Percentiles rank a stretch among this genome's conserved stretches.
These are phyloP conservation scores for Tetrahymena borealis DNA, from an alignment of 73 alveolate species.

Conservation along the genomic window DNA sequence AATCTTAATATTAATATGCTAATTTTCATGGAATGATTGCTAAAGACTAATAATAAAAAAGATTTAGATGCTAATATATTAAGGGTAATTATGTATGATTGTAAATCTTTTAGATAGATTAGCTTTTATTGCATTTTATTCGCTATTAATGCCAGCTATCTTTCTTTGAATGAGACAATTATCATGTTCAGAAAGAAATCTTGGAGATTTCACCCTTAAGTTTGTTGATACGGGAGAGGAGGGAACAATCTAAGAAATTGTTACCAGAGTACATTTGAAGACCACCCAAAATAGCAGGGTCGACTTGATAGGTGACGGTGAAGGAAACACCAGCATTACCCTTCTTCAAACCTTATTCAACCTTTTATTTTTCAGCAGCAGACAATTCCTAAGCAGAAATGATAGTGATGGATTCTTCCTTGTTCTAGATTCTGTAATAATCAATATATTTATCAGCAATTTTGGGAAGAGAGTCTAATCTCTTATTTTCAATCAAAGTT, in stretches of 20 bases:
- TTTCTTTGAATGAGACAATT: not conserved
- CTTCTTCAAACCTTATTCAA: constrained; percentile 51
- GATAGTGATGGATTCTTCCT: constrained; percentile 61
- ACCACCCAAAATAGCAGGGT: constrained; percentile 64
- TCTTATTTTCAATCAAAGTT: constrained; percentile 58
- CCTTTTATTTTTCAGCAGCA: constrained; percentile 50
- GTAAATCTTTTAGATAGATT: no score
- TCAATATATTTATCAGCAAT: constrained; percentile 56
- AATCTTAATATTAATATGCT: not conserved
- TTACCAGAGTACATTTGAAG: constrained; percentile 72
- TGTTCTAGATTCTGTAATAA: constrained; percentile 51
- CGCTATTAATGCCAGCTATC: no score
- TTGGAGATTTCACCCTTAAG: constrained; percentile 51
- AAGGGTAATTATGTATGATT: no score
- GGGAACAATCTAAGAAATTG: constrained; percentile 64
- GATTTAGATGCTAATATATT: no score
- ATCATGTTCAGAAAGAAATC: constrained; percentile 27
- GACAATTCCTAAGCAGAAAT: constrained; percentile 59
- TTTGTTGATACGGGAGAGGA: constrained; percentile 54
- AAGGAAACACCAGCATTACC: constrained; percentile 21
- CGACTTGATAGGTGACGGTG: constrained; percentile 54
- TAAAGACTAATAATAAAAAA: no score
- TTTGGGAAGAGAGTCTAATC: constrained; percentile 49
- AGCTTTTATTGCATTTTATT: no score
- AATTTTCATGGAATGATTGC: not conserved